Base-by-base conservation (phyloP, 1,139 yeast genomes). In the Sugiyamaella neomexicana region DNA sequence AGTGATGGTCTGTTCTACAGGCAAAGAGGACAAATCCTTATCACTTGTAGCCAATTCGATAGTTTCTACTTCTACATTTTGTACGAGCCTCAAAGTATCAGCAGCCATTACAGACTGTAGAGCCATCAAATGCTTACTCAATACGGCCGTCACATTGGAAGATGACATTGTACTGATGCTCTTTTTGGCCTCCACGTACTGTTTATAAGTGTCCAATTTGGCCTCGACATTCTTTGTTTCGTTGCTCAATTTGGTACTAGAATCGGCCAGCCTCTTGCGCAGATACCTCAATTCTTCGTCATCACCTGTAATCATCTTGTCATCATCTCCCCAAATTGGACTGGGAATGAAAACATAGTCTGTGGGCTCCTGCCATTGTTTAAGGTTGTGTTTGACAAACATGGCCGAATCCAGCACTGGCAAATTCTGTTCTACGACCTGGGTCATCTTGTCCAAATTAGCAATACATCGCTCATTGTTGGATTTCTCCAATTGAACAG, bases 251-350 rank as follows among this genome's bases (percentile, higher is more conserved):
- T 61, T 63, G 5, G 58, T 56, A 41, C 62, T 62, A 2, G 72
- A 63, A 23, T 68, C 70, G 50, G 80, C 80, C 57, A 93, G 75
- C 54, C 77, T 74, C 57, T 80, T 79, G 65, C 86, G 84, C 66
- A 93, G 75, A 50, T 79, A 81, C 15, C 83, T 78, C 60, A 89
- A 75, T 62, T 89, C 93, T 1, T 80, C 79, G 41, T 81, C 84
- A 34, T 75, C 73, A 16, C 80, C 78, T 1, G 81, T 79, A 13
- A 84, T 75, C 73, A 93, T 82, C 46, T 81, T 76, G 60, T 90
- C 96, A 69, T 93, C 97, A 66, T 93, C 99, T 70, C 91, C 98
- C 99, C 99, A 95, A 49, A 95, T 86, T 34, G 91, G 84, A 40
- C 96, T 85, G 0, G 98, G 97, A 61, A 89, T 80, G 65, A 86